phyloP scores from a whole-genome alignment of 352 stramenopile species.

The Hyaloperonospora arabidopsidis region DNA sequence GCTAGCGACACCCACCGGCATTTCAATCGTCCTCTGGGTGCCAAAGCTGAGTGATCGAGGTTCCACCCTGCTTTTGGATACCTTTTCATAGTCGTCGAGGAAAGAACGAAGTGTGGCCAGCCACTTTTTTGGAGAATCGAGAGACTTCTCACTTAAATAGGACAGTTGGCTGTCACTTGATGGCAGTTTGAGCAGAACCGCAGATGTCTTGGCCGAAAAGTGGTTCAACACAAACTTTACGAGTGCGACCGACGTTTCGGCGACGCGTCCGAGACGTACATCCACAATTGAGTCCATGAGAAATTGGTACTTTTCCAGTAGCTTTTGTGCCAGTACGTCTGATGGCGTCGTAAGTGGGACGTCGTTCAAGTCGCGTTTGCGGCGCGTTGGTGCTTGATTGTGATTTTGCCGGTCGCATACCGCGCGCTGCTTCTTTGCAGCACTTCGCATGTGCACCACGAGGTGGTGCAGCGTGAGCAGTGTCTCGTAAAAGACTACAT shows the following conservation, averaged over 20 bases:
- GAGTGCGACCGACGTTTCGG: slow-evolving; percentile 50
- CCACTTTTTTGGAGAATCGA: slow-evolving; percentile 12
- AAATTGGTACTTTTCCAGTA: slow-evolving; percentile 58
- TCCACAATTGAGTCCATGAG: slow-evolving; percentile 66
- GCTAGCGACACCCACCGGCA: slow-evolving; percentile 20
- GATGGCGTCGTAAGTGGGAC: slow-evolving; percentile 30
- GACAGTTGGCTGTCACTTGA: slow-evolving; percentile 20
- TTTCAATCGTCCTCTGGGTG: slow-evolving; percentile 22
- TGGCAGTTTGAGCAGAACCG: slow-evolving; percentile 5
- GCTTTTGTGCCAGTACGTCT: slow-evolving; percentile 32
- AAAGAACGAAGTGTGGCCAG: slow-evolving; percentile 20
- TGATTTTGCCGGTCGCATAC: slow-evolving; percentile 22
- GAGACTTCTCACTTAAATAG: slow-evolving; percentile 11
- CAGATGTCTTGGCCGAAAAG: slow-evolving; percentile 22
- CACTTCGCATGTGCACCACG: slow-evolving; percentile 38
- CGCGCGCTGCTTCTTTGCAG: slow-evolving; percentile 20
- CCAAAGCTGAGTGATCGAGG: slow-evolving; percentile 23
- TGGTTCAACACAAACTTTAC: slow-evolving; percentile 49
- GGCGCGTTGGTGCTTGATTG: slow-evolving; percentile 13
- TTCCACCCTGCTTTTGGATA: slow-evolving; percentile 15
- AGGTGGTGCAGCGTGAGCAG: slow-evolving; percentile 58
- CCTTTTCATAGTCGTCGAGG: slow-evolving; percentile 24
- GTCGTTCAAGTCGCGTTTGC: slow-evolving; percentile 10
- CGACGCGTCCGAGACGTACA: slow-evolving; percentile 43
- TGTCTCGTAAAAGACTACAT: slow-evolving; percentile 56